A percentile compares a stretch with the other conserved stretches of the same genome.
Conservation (phyloP, 1,139 yeast species). For the Saccharomycopsis hybrid region DNA sequence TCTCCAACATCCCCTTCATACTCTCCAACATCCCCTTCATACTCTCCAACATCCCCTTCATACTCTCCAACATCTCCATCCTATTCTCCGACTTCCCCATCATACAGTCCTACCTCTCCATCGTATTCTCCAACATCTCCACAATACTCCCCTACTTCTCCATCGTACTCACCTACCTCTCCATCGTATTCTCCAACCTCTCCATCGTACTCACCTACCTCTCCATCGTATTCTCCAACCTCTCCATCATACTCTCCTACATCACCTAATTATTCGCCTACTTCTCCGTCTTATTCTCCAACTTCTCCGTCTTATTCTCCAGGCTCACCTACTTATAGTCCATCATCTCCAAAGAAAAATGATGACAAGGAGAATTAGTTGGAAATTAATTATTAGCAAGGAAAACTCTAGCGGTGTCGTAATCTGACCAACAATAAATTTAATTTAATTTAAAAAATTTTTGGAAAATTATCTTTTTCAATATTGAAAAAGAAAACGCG, state of each 20-base stretch:
- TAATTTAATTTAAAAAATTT: too few relatives aligned
- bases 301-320: slow-evolving; percentile 63
- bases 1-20: slow-evolving; percentile 57
- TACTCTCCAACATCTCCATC: slow-evolving; percentile 57
- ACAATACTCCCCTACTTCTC: slow-evolving; percentile 66
- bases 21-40: slow-evolving; percentile 53
- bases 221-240: slow-evolving; percentile 69
- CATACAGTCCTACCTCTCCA: slow-evolving; percentile 68
- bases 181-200: slow-evolving; percentile 70
- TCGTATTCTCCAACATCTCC: slow-evolving; percentile 72
- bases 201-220: slow-evolving; percentile 59
- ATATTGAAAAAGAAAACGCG: too few relatives aligned
- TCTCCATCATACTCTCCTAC: slow-evolving; percentile 64
- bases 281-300: slow-evolving; percentile 66
- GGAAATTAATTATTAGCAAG: too few relatives aligned
- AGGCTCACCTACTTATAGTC: slow-evolving; percentile 65
- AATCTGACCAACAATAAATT: too few relatives aligned
- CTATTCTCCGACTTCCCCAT: slow-evolving; percentile 59
- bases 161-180: slow-evolving; percentile 65
- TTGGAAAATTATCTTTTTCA: too few relatives aligned
- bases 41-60: slow-evolving; percentile 55
- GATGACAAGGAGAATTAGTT: neutral
- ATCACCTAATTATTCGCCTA: slow-evolving; percentile 66
- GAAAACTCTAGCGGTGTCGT: too few relatives aligned
- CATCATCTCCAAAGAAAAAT: slow-evolving; percentile 37